Evolutionary conservation across 345 rosid species (phyloP).

Genomic region (Leavenworthia alabamica): DNA sequence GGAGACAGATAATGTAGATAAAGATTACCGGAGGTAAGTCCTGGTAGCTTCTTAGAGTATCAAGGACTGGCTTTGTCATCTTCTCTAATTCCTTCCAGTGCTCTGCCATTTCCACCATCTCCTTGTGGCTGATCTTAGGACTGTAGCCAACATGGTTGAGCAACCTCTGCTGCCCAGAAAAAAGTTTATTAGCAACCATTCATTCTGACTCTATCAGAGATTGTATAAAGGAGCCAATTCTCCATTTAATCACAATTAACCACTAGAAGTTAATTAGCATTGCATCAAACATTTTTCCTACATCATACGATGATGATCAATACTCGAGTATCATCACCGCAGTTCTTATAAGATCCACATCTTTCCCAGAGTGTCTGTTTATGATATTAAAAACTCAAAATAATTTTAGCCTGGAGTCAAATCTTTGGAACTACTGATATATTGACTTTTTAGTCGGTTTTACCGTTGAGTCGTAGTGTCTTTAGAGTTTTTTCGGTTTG

Average conservation of each 20-base stretch:
- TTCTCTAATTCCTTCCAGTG: constrained; percentile 81
- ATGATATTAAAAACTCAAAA: neutral
- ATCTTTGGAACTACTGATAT: neutral
- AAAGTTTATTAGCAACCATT: neutral
- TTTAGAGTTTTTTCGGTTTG: too few species aligned
- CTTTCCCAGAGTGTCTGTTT: neutral
- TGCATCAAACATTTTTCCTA: neutral
- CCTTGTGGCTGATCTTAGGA: constrained; percentile 81
- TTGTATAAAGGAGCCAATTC: neutral
- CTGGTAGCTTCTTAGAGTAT: constrained; percentile 90
- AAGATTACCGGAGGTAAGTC: constrained; percentile 85
- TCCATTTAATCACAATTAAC: neutral
- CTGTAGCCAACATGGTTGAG: constrained; percentile 85
- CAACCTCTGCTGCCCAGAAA: constrained; percentile 53
- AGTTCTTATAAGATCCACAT: neutral
- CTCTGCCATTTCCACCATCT: constrained; percentile 81
- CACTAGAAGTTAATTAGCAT: neutral
- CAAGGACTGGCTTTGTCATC: constrained; percentile 84
- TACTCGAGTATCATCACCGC: neutral
- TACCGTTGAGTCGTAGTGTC: too few species aligned
- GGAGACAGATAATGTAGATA: neutral
- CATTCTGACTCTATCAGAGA: neutral
- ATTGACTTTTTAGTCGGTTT: too few species aligned
- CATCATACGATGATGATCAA: neutral
- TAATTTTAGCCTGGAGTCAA: neutral